phyloP scores from a whole-genome alignment of 352 stramenopile species.

The Pythium grandisporangium region DNA sequence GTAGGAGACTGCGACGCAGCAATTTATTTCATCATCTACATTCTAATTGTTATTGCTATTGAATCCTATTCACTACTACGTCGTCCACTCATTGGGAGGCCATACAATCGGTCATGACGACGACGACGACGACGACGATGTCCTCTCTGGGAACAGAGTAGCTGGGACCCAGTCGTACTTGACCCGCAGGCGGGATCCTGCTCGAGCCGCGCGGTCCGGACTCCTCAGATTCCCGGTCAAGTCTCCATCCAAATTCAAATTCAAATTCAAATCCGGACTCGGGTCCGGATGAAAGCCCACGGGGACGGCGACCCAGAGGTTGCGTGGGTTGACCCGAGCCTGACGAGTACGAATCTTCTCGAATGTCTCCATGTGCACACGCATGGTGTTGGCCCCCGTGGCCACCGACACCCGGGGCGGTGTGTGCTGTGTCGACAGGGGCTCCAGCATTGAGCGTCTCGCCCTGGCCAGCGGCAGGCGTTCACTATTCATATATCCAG shows the following conservation, averaged over 20 bases:
- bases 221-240: too few relatives aligned
- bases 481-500: too few relatives aligned
- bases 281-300: constrained; percentile 8
- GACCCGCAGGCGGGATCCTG: constrained; percentile 13
- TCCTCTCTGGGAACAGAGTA: constrained; percentile 15
- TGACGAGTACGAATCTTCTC: constrained; percentile 28
- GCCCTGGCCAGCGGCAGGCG: too few relatives aligned
- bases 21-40: too few relatives aligned
- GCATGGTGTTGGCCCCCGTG: constrained; percentile 24
- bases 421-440: constrained; percentile 19
- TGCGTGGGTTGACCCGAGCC: constrained; percentile 36
- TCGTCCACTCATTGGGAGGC: too few relatives aligned
- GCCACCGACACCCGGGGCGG: constrained; percentile 18
- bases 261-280: too few relatives aligned
- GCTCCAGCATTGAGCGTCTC: constrained; percentile 23
- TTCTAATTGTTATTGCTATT: too few relatives aligned
- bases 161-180: constrained; percentile 56
- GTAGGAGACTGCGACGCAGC: too few relatives aligned
- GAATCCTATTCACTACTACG: too few relatives aligned
- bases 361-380: constrained; percentile 35
- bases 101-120: too few relatives aligned
- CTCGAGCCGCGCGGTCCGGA: background rate
- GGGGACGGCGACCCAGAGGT: constrained; percentile 57
- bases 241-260: too few relatives aligned
- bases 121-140: too few relatives aligned